phyloP scores from a whole-genome alignment of 306 rosid genomes.

The Vicia sativa region DNA sequence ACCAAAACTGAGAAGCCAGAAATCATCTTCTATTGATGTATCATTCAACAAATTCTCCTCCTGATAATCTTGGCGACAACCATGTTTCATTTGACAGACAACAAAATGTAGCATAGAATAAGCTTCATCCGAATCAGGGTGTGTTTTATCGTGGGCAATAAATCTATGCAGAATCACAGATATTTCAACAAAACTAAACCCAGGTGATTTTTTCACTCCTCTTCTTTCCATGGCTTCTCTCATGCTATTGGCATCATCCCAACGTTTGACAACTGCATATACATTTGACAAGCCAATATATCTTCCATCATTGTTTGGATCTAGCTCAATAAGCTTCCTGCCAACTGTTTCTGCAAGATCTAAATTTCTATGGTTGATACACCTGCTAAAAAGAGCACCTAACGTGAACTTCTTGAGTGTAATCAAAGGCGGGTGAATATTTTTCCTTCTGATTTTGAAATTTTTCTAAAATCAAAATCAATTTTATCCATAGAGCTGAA shows the following conservation, averaged over 20 bases:
- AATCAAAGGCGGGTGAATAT: no score
- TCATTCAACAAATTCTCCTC: constrained; percentile 39
- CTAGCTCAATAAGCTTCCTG: constrained; percentile 71
- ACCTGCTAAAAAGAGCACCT: constrained; percentile 73
- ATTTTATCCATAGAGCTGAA: no score
- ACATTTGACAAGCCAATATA: constrained; percentile 73
- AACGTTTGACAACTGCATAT: constrained; percentile 61
- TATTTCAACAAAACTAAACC: constrained; percentile 71
- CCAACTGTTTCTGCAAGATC: constrained; percentile 71
- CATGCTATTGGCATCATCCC: constrained; percentile 73
- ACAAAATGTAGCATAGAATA: constrained; percentile 59
- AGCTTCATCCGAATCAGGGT: constrained; percentile 55
- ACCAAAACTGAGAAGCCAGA: no score
- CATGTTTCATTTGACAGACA: constrained; percentile 60
- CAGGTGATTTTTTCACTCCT: constrained; percentile 78
- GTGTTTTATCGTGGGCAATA: constrained; percentile 75
- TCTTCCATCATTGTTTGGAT: constrained; percentile 81
- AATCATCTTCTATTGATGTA: constrained; percentile 38
- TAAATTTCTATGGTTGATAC: constrained; percentile 66
- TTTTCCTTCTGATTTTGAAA: no score
- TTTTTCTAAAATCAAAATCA: no score
- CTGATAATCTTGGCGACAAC: constrained; percentile 40
- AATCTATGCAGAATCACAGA: constrained; percentile 64
- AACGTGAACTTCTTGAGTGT: no score
- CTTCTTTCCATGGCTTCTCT: constrained; percentile 74